Conservation (phyloP, 768 basidiomycete genomes). For the Brasilioporus rufonigricans region DNA sequence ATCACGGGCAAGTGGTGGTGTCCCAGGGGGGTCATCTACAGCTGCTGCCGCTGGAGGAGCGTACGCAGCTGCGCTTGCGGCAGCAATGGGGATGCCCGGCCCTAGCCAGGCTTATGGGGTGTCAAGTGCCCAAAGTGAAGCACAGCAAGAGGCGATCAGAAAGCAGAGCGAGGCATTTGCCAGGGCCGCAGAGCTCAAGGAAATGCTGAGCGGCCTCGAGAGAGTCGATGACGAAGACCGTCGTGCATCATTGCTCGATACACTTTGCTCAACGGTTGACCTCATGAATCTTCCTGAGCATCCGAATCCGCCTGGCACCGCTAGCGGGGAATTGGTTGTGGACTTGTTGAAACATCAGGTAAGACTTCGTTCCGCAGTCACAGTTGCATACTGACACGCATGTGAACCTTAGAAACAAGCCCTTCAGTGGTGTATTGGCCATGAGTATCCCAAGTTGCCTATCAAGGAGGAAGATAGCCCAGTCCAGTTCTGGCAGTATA, state of each 20-base stretch:
- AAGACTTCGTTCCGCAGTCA: background rate
- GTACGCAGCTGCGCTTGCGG: constrained; percentile 17
- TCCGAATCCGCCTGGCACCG: constrained; percentile 67
- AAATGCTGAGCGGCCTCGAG: constrained; percentile 65
- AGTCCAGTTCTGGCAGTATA: constrained; percentile 88
- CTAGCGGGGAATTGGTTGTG: constrained; percentile 62
- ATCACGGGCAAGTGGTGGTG: constrained; percentile 7
- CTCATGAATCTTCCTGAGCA: constrained; percentile 69
- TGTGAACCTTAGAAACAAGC: constrained; percentile 62
- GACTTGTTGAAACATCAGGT: constrained; percentile 86
- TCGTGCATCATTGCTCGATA: constrained; percentile 68
- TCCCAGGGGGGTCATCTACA: constrained; percentile 23
- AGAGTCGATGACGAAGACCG: constrained; percentile 77
- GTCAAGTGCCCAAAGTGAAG: constrained; percentile 17
- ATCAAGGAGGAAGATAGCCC: constrained; percentile 62
- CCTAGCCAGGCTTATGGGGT: constrained; percentile 18
- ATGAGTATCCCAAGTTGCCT: constrained; percentile 77
- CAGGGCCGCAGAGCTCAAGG: constrained; percentile 65
- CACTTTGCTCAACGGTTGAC: constrained; percentile 65
- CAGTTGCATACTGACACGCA: background rate
- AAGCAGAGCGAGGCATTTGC: constrained; percentile 42
- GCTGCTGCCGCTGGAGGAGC: constrained; percentile 13
- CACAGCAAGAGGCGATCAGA: constrained; percentile 34
- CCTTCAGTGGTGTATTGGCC: constrained; percentile 80
- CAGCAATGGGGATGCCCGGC: constrained; percentile 14